These are phyloP conservation scores for Rubia peregrina DNA, from an alignment of 305 asterid species.

Conservation along the genomic window DNA sequence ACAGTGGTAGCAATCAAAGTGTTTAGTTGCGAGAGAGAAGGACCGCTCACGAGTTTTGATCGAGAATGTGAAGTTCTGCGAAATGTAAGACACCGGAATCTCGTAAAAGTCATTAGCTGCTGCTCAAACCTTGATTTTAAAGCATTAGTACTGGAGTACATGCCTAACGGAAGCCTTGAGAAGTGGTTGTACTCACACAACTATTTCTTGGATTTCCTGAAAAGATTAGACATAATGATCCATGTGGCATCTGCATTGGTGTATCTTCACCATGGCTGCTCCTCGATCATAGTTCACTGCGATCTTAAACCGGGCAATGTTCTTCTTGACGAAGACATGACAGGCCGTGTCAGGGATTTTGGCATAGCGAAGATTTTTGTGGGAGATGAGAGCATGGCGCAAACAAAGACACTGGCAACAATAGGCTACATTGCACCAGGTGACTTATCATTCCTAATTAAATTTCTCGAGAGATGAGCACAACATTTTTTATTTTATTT, in stretches of 20 bases:
- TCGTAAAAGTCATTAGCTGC: not conserved
- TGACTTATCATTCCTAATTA: not conserved
- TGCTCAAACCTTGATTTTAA: constrained; percentile 11
- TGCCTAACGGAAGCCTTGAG: constrained; percentile 14
- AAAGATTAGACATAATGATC: constrained; percentile 7
- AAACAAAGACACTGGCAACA: constrained; percentile 3
- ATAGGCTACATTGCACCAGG: constrained; percentile 8
- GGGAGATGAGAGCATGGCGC: not conserved
- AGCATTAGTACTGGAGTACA: constrained; percentile 4
- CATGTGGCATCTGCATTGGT: constrained; percentile 10
- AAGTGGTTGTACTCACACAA: constrained; percentile 10
- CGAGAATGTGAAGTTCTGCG: constrained; percentile 5
- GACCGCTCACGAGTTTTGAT: constrained; percentile 3
- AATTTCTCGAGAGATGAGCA: not conserved
- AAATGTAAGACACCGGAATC: constrained; percentile 1
- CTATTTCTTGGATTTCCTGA: constrained; percentile 2
- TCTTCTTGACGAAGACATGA: constrained; percentile 19
- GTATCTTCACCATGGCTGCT: constrained; percentile 16
- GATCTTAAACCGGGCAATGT: constrained; percentile 6
- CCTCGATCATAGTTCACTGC: not conserved
- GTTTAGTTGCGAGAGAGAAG: not conserved
- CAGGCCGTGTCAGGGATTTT: constrained; percentile 28
- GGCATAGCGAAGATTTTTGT: constrained; percentile 9
- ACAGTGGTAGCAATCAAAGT: not conserved
- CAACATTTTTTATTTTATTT: not conserved